phyloP scores from a whole-genome alignment of 257 asterid genomes.

The Ilex asprella region DNA sequence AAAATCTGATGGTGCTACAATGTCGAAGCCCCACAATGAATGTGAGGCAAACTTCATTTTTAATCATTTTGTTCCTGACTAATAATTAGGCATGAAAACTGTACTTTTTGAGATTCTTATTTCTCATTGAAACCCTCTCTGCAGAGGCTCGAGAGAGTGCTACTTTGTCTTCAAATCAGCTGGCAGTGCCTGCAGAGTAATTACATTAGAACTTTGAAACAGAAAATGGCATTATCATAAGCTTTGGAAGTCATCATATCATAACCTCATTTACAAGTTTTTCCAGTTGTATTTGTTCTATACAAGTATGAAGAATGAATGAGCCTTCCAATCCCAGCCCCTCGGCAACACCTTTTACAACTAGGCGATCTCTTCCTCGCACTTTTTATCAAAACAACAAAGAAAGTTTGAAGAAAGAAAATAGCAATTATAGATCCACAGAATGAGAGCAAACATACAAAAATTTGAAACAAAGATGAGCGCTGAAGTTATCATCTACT shows the following conservation, averaged over 20 bases:
- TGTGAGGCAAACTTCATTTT: neutral
- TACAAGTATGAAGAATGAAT: constrained; percentile 78
- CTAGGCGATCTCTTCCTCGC: constrained; percentile 82
- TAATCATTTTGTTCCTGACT: neutral
- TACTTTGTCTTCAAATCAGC: constrained; percentile 85
- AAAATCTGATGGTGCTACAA: too few species aligned
- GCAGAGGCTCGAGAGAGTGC: constrained; percentile 77
- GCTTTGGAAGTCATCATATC: constrained; percentile 45
- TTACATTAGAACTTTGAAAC: constrained; percentile 19
- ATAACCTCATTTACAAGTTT: constrained; percentile 87
- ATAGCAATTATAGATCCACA: too few species aligned
- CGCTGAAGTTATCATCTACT: too few species aligned
- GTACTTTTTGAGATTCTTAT: constrained; percentile 48
- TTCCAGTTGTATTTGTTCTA: constrained; percentile 96
- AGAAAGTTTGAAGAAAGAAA: too few species aligned
- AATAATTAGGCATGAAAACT: constrained; percentile 11
- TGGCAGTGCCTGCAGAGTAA: constrained; percentile 69
- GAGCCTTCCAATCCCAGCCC: constrained; percentile 87
- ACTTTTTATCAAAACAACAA: constrained; percentile 34
- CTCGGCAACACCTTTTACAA: constrained; percentile 60
- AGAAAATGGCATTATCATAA: constrained; percentile 4
- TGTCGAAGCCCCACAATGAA: neutral
- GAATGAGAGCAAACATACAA: too few species aligned
- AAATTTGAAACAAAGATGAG: too few species aligned
- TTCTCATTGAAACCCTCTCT: constrained; percentile 50